phyloP scores from a whole-genome alignment of 1,284 basidiomycete species.

The Grifola frondosa region DNA sequence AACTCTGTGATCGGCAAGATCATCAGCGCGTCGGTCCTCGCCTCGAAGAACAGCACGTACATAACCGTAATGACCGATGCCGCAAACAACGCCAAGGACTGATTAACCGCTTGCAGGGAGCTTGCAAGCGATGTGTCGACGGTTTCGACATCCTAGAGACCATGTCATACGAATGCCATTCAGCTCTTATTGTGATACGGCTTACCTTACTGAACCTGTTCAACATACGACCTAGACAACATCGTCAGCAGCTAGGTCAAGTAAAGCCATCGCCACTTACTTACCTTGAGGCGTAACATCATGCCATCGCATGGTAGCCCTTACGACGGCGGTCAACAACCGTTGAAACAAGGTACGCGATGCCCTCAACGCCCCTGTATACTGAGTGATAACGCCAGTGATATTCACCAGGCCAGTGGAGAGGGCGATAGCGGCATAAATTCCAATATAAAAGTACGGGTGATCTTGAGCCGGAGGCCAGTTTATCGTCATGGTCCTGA shows the following conservation, averaged over 20 bases:
- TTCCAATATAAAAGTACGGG: constrained; percentile 63
- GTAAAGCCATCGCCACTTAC: neutral
- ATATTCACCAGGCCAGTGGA: constrained; percentile 46
- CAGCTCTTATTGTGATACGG: neutral
- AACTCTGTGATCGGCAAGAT: constrained; percentile 37
- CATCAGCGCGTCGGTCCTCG: neutral
- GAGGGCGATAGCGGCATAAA: constrained; percentile 59
- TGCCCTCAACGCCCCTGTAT: constrained; percentile 60
- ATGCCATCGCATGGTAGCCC: constrained; percentile 60
- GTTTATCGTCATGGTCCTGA: constrained; percentile 33
- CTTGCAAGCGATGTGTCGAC: constrained; percentile 72
- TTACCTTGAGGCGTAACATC: constrained; percentile 48
- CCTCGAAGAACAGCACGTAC: constrained; percentile 35
- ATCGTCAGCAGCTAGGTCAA: constrained; percentile 39
- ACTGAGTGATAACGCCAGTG: constrained; percentile 50
- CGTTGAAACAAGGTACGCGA: constrained; percentile 59
- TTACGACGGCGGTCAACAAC: constrained; percentile 56
- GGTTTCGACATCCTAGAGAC: constrained; percentile 67
- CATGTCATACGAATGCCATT: neutral
- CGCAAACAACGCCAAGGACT: constrained; percentile 70
- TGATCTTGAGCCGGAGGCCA: constrained; percentile 50
- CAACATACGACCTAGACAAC: constrained; percentile 51
- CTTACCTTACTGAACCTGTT: constrained; percentile 65
- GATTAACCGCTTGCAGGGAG: constrained; percentile 72
- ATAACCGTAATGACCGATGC: constrained; percentile 64